Conservation (phyloP, 2,329 filamentous ascomycete genomes). For the Xylaria sp. region DNA sequence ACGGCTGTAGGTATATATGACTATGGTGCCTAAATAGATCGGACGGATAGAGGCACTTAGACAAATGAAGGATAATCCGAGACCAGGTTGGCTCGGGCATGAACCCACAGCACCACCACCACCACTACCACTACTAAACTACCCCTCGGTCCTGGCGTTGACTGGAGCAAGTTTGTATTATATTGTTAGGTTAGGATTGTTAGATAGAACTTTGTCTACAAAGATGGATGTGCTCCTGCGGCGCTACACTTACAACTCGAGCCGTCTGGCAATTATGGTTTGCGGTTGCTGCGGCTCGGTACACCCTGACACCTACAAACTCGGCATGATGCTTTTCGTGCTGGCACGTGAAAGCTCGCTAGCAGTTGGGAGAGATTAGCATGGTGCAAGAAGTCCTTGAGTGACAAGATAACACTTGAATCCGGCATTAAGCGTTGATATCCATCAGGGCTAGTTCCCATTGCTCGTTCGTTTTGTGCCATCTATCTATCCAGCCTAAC, state of each 20-base stretch:
- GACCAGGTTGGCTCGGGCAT: conserved; percentile 30
- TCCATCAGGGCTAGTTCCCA: too few species aligned
- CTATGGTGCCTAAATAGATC: conserved; percentile 35
- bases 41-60: conserved; percentile 34
- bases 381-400: too few species aligned
- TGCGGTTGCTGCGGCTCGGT: not conserved
- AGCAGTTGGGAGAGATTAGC: too few species aligned
- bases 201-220: conserved; percentile 1
- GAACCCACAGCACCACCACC: not conserved
- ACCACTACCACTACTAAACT: not conserved
- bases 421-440: too few species aligned
- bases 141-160: not conserved
- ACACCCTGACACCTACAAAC: not conserved
- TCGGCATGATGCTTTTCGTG: not conserved
- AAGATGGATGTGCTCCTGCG: not conserved
- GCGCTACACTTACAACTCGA: not conserved
- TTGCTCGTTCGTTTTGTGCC: too few species aligned
- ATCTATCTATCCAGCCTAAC: too few species aligned
- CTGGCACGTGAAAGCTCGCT: too few species aligned
- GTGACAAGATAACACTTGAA: too few species aligned
- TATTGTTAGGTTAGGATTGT: not conserved
- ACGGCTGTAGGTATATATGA: conserved; percentile 38
- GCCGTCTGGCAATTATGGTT: not conserved
- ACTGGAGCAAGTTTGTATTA: conserved; percentile 12
- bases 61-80: conserved; percentile 29